Conservation (phyloP, 192 early-diverging fungal species). For the Coemansia sp. region DNA sequence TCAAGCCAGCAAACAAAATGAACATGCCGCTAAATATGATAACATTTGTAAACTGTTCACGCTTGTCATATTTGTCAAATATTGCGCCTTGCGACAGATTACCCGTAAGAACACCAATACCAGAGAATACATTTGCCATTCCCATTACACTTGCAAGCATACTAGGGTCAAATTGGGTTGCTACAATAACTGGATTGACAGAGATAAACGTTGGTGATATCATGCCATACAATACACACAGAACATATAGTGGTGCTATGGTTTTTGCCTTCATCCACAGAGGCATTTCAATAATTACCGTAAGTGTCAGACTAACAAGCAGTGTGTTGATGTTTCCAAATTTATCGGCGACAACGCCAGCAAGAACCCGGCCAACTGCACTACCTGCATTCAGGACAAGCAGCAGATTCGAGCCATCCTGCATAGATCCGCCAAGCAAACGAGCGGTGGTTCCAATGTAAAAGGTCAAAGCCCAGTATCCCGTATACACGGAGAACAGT, state of each 20-base stretch:
- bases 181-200: conserved; percentile 37
- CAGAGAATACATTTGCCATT: conserved; percentile 21
- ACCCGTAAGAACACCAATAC: conserved; percentile 23
- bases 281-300: conserved; percentile 22
- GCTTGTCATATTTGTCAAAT: conserved; percentile 29
- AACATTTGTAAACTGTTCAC: conserved; percentile 29
- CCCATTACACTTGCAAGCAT: conserved; percentile 29
- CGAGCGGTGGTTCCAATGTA: conserved; percentile 38
- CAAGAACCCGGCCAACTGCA: conserved; percentile 26
- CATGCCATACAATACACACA: conserved; percentile 40
- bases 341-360: conserved; percentile 33
- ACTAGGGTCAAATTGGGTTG: conserved; percentile 9
- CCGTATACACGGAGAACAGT: conserved; percentile 21
- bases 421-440: conserved; percentile 15
- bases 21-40: conserved; percentile 40
- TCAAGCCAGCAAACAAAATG: conserved; percentile 26
- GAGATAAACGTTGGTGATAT: conserved; percentile 41
- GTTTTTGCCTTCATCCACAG: conserved; percentile 34
- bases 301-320: conserved; percentile 19
- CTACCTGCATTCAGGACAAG: conserved; percentile 35
- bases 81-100: conserved; percentile 33
- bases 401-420: conserved; percentile 22
- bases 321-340: conserved; percentile 39
- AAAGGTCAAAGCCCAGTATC: conserved; percentile 50
- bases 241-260: conserved; percentile 25